phyloP scores from a whole-genome alignment of 1,284 basidiomycete genomes.

The Cystobasidium sp. region DNA sequence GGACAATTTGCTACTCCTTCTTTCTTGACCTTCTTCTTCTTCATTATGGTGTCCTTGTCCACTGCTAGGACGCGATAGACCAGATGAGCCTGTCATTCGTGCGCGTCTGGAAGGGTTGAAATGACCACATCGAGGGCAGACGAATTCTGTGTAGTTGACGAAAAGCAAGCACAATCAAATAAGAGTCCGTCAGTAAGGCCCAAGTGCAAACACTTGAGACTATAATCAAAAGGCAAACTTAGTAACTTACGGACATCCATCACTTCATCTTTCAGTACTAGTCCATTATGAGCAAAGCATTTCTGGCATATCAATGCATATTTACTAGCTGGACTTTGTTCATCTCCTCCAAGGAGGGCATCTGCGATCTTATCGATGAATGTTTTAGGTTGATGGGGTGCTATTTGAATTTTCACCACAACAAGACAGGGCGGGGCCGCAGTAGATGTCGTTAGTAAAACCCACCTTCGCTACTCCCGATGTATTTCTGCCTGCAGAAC shows the following conservation, averaged over 20 bases:
- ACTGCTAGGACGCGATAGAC: constrained; percentile 17
- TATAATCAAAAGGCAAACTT: not conserved
- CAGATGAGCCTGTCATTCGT: constrained; percentile 28
- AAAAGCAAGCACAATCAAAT: constrained; percentile 23
- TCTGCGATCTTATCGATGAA: constrained; percentile 59
- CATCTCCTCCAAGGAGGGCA: constrained; percentile 57
- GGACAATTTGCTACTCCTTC: not conserved
- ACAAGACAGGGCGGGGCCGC: too few species aligned
- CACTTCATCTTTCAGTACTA: constrained; percentile 87
- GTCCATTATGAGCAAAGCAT: constrained; percentile 91
- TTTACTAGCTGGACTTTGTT: constrained; percentile 61
- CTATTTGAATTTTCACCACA: too few species aligned
- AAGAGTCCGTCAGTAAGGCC: not conserved
- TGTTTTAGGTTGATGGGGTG: constrained; percentile 40
- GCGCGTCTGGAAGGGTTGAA: constrained; percentile 68
- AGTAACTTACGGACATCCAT: constrained; percentile 79
- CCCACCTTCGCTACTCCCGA: too few species aligned
- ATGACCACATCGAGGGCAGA: constrained; percentile 73
- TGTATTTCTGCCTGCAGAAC: not conserved
- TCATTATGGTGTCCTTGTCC: not conserved
- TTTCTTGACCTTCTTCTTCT: not conserved
- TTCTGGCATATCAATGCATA: constrained; percentile 94
- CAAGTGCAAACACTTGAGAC: too few species aligned
- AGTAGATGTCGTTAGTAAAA: constrained; percentile 62
- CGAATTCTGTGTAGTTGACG: constrained; percentile 64